Conservation (phyloP, 164 flowering plant genomes). For the Houttuynia cordata region DNA sequence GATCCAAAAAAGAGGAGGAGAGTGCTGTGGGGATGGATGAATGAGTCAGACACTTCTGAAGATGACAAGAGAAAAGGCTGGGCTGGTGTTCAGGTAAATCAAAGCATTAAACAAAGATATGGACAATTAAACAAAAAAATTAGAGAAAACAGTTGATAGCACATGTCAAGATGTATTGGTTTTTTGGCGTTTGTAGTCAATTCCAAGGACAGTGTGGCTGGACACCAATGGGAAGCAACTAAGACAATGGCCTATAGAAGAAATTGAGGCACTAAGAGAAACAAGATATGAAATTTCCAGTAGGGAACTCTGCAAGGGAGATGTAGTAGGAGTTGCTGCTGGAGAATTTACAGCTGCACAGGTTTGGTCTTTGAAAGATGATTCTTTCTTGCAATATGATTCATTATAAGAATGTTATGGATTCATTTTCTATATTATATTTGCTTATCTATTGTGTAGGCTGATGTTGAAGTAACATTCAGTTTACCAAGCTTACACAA, state of each 20-base stretch:
- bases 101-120: too few species aligned
- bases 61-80: conserved; percentile 54
- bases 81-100: conserved; percentile 80
- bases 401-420: too few species aligned
- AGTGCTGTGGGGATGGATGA: conserved; percentile 90
- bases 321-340: conserved; percentile 39
- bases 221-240: conserved; percentile 54
- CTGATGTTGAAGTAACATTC: conserved; percentile 69
- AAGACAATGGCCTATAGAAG: conserved; percentile 73
- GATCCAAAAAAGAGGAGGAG: conserved; percentile 53
- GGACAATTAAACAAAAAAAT: too few species aligned
- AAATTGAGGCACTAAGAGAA: conserved; percentile 41
- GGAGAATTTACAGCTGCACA: conserved; percentile 49
- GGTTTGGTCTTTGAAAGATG: conserved; percentile 18
- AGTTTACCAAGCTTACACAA: conserved; percentile 36
- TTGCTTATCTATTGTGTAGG: conserved; percentile 18
- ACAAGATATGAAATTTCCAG: conserved; percentile 16
- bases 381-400: too few species aligned
- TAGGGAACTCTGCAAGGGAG: conserved; percentile 22
- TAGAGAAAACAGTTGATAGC: too few species aligned
- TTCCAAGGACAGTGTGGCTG: conserved; percentile 73
- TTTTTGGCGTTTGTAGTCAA: conserved; percentile 19
- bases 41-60: conserved; percentile 45
- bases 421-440: too few species aligned
- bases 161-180: too few species aligned